phyloP scores from a whole-genome alignment of 495 filamentous ascomycete species.

The Trichoderma erinaceum region DNA sequence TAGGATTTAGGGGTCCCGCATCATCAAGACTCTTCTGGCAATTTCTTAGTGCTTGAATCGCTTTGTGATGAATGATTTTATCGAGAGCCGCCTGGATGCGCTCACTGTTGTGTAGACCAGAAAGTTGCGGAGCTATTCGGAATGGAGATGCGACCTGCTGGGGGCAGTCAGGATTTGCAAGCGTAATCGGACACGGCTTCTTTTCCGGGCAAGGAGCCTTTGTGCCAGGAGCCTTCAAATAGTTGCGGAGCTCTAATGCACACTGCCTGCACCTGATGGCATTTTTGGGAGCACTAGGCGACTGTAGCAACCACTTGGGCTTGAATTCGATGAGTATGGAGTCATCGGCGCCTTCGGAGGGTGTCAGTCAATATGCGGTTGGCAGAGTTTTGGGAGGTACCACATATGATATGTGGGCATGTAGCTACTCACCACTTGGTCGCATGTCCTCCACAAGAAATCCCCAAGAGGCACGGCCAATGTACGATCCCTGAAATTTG shows the following conservation, averaged over 20 bases:
- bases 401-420: not conserved
- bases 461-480: constrained; percentile 57
- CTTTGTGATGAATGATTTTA: constrained; percentile 21
- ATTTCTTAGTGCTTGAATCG: constrained; percentile 39
- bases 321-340: constrained; percentile 68
- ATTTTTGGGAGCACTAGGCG: constrained; percentile 61
- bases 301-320: constrained; percentile 89
- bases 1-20: constrained; percentile 30
- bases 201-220: constrained; percentile 5
- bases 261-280: constrained; percentile 79
- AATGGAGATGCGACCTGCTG: not conserved
- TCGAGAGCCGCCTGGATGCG: constrained; percentile 16
- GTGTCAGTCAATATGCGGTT: not conserved
- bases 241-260: constrained; percentile 61
- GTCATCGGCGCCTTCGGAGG: not conserved
- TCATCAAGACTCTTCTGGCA: constrained; percentile 48
- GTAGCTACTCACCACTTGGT: constrained; percentile 17
- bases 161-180: constrained; percentile 10
- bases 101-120: not conserved
- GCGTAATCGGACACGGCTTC: constrained; percentile 24
- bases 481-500: constrained; percentile 51
- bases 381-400: not conserved
- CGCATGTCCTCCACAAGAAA: constrained; percentile 81
- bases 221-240: constrained; percentile 22
- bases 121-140: not conserved